phyloP scores from a whole-genome alignment of 768 basidiomycete species.

The Coprinopsis marcescibilis region DNA sequence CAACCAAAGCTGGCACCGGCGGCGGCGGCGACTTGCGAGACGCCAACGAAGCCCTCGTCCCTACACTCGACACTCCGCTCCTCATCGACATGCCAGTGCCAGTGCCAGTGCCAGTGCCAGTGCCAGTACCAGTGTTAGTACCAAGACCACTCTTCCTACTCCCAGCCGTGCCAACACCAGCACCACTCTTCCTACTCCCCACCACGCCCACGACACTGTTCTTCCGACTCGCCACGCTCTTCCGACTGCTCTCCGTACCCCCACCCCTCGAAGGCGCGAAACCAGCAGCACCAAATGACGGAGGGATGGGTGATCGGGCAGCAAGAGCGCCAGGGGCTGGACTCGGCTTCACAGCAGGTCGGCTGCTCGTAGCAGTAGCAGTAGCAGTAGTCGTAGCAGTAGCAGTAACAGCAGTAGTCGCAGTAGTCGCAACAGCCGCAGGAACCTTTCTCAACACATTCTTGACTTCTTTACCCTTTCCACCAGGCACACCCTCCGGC shows the following conservation, averaged over 20 bases:
- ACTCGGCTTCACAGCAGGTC: not conserved
- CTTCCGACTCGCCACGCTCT: too few species aligned
- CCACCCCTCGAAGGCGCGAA: too few species aligned
- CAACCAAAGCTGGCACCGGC: constrained; percentile 12
- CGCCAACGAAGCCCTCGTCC: constrained; percentile 16
- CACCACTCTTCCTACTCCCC: constrained; percentile 15
- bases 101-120: constrained; percentile 10
- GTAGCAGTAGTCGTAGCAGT: not conserved
- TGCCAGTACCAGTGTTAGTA: constrained; percentile 1
- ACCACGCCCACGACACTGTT: too few species aligned
- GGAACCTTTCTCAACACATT: constrained; percentile 7
- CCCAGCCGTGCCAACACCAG: constrained; percentile 11
- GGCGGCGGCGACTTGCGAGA: not conserved
- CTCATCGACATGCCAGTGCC: constrained; percentile 15
- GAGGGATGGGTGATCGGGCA: constrained; percentile 6
- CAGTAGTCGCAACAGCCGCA: constrained; percentile 1
- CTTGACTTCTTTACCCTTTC: constrained; percentile 7
- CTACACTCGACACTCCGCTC: too few species aligned
- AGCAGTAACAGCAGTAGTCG: not conserved
- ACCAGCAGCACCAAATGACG: constrained; percentile 9
- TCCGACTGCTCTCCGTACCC: too few species aligned
- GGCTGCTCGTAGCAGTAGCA: not conserved
- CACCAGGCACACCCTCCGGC: constrained; percentile 19
- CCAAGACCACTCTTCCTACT: constrained; percentile 6
- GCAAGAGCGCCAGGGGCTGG: not conserved